A percentile compares a stretch with the other conserved stretches of the same genome.
Evolutionary conservation across 2,329 filamentous ascomycete genomes (phyloP).

Genomic region (Penicillium sp.): DNA sequence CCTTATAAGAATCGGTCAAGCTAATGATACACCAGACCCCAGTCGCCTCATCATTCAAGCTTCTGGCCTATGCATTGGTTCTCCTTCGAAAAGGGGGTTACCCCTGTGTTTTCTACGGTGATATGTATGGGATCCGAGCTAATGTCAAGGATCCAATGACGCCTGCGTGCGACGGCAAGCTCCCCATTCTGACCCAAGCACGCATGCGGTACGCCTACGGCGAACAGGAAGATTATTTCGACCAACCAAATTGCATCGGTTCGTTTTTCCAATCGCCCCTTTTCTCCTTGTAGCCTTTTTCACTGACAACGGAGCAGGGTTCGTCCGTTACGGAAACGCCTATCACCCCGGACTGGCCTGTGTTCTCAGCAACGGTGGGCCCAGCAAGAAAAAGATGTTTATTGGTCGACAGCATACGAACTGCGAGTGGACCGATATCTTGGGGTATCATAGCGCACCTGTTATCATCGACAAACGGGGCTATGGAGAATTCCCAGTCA

Average conservation of each 20-base stretch:
- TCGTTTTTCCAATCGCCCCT: constrained; percentile 5
- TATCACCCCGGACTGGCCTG: constrained; percentile 54
- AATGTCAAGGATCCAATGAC: constrained; percentile 48
- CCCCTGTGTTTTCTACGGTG: constrained; percentile 69
- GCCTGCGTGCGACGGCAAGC: constrained; percentile 54
- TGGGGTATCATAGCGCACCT: constrained; percentile 53
- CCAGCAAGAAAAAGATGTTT: constrained; percentile 57
- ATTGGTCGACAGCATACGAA: constrained; percentile 58
- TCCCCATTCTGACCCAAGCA: constrained; percentile 60
- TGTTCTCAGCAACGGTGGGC: constrained; percentile 54
- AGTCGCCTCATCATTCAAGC: constrained; percentile 66
- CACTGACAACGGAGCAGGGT: constrained; percentile 37
- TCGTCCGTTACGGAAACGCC: constrained; percentile 52
- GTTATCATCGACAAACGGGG: constrained; percentile 60
- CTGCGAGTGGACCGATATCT: constrained; percentile 63
- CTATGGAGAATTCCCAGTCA: constrained; percentile 57
- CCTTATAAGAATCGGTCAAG: neutral
- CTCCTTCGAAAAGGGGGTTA: constrained; percentile 63
- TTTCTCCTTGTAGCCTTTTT: neutral
- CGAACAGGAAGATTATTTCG: constrained; percentile 63
- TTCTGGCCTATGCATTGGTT: constrained; percentile 69
- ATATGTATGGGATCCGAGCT: constrained; percentile 62
- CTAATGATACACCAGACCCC: constrained; percentile 45
- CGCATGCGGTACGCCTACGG: constrained; percentile 68
- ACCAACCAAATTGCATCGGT: constrained; percentile 61